Conservation (phyloP, 116 monocot genomes). For the Trichopus zeylanicus region DNA sequence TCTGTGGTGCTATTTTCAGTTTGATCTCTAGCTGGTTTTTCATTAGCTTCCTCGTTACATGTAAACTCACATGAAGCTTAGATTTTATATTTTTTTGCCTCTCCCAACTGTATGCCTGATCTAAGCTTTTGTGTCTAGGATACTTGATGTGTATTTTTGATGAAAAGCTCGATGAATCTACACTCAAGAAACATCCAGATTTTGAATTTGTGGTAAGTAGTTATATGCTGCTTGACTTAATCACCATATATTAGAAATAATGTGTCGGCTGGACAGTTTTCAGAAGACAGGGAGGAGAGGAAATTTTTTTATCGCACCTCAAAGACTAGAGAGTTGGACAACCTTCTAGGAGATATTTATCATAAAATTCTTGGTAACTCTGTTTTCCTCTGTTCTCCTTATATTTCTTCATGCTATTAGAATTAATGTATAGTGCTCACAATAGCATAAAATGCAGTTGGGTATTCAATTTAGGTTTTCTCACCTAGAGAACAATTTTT, state of each 20-base stretch:
- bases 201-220: conserved; percentile 85
- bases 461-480: neutral
- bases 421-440: neutral
- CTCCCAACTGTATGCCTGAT: neutral
- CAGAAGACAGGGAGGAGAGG: conserved; percentile 69
- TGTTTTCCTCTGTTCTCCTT: neutral
- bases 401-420: neutral
- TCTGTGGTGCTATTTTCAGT: neutral
- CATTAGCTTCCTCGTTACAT: neutral
- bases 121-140: conserved; percentile 29
- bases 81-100: neutral
- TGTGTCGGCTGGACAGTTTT: conserved; percentile 47
- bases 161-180: conserved; percentile 58
- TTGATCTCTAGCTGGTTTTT: neutral
- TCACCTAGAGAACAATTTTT: neutral
- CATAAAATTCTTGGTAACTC: conserved; percentile 92
- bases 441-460: no score
- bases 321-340: conserved; percentile 89
- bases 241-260: conserved; percentile 13
- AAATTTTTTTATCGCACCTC: conserved; percentile 85
- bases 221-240: conserved; percentile 7
- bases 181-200: conserved; percentile 45
- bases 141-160: conserved; percentile 83
- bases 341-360: conserved; percentile 93
- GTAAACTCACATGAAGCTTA: neutral